Evolutionary conservation across 2,329 filamentous ascomycete species (phyloP).

Genomic region (Fusarium pseudonygamai): DNA sequence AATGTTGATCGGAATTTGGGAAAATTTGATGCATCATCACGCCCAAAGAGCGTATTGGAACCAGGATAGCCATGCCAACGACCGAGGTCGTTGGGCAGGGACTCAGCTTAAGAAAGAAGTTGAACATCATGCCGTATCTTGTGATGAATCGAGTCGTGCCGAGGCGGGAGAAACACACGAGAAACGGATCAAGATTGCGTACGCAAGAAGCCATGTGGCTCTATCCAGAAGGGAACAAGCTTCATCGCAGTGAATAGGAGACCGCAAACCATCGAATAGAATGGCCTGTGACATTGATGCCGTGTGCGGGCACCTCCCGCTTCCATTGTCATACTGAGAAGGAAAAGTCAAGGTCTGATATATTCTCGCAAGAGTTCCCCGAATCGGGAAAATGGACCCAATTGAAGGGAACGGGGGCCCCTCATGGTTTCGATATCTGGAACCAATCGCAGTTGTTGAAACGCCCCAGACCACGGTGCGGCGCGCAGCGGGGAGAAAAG

Average conservation of each 20-base stretch:
- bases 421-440: slow-evolving; percentile 32
- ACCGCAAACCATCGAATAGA: neutral
- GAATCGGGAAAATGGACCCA: slow-evolving; percentile 42
- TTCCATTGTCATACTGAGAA: slow-evolving; percentile 1
- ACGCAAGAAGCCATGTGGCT: neutral
- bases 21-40: neutral
- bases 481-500: slow-evolving; percentile 18
- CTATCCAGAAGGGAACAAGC: neutral
- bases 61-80: slow-evolving; percentile 4
- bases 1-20: neutral
- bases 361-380: slow-evolving; percentile 48
- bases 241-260: neutral
- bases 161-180: neutral
- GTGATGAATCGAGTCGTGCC: neutral
- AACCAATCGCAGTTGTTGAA: slow-evolving; percentile 37
- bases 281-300: slow-evolving; percentile 9
- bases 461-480: slow-evolving; percentile 25
- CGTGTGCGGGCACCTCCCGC: slow-evolving; percentile 16
- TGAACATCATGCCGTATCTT: slow-evolving; percentile 11
- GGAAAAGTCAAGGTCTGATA: slow-evolving; percentile 19
- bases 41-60: neutral
- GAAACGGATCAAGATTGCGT: neutral
- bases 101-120: slow-evolving; percentile 21
- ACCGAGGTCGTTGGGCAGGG: slow-evolving; percentile 4
- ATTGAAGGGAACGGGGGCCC: slow-evolving; percentile 30